A percentile compares a stretch with the other conserved stretches of the same genome.
Conservation (phyloP, 208 protist genomes). For the Leptomonas seymouri region DNA sequence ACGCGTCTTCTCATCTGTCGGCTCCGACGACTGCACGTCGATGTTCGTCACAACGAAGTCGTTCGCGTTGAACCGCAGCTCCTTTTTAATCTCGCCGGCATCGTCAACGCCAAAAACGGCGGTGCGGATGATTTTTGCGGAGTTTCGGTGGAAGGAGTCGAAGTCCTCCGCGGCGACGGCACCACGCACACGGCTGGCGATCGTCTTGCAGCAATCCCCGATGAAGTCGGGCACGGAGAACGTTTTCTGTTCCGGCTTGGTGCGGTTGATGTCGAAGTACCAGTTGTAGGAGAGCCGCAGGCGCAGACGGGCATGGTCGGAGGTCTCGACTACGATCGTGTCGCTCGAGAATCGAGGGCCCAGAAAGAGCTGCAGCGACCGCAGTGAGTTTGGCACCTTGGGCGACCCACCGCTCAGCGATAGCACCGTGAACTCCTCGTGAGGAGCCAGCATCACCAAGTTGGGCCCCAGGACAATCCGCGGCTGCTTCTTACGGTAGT, state of each 20-base stretch:
- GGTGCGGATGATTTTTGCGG: constrained; percentile 93
- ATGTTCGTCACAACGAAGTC: constrained; percentile 95
- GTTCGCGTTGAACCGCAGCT: constrained; percentile 90
- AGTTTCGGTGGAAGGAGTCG: constrained; percentile 97
- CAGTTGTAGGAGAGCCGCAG: constrained; percentile 98
- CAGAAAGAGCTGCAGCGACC: constrained; percentile 93
- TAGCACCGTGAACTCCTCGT: constrained; percentile 97
- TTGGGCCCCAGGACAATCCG: constrained; percentile 95
- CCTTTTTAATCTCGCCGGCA: constrained; percentile 49
- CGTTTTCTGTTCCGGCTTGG: constrained; percentile 40
- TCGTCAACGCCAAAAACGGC: constrained; percentile 93
- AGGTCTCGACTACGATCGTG: constrained; percentile 95
- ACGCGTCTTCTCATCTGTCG: constrained; percentile 93
- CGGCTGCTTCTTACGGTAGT: constrained; percentile 87
- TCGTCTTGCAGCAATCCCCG: constrained; percentile 97
- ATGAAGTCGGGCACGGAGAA: constrained; percentile 97
- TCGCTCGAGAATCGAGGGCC: constrained; percentile 96
- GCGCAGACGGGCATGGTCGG: constrained; percentile 95
- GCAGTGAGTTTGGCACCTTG: constrained; percentile 93
- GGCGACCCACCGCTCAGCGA: constrained; percentile 93
- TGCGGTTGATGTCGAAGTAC: constrained; percentile 89
- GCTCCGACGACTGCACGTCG: constrained; percentile 94
- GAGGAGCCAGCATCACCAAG: constrained; percentile 94
- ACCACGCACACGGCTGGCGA: constrained; percentile 95
- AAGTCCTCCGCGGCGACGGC: constrained; percentile 94